Base-by-base conservation (phyloP, 805 yeast genomes). In the Suhomyces tanzawaensis region DNA sequence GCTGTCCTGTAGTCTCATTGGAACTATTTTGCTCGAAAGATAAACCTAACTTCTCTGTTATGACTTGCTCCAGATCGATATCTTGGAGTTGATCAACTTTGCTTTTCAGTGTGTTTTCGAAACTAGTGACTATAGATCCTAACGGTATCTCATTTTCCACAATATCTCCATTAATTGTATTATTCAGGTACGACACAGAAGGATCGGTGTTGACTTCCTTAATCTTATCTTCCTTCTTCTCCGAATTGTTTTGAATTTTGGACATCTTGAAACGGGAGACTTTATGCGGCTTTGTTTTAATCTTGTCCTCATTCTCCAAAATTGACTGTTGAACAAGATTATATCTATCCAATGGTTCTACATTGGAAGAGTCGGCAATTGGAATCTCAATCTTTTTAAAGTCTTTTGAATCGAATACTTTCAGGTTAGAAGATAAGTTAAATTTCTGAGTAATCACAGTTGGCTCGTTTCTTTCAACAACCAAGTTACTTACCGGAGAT, bases 321-420 rank as follows among this genome's bases (percentile, higher is more conserved):
- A 51, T 48, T 12, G 51, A 47, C 17, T 46, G 39, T 8, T 29
- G 40, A n/a, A 51, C 32, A 3, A 44, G 32, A 8, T 29, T 13
- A 9, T 33, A 37, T 22, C 56, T 33, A 25, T 49, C 45, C 4
- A 49, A 26, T 6, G 45, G 33, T 14, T 45, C 45, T 17, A 23
- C 18, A 12, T 24, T 22, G 7, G 16, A n/a, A 27, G 12, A 16
- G 2, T 24, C 29, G 2, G 13, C 14, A 14, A 26, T 17, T 14
- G 29, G 18, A 14, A 24, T 31, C n/a, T 19, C 17, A 12, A 32
- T 19, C 28, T 14, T 30, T 25, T 23, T 37, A n/a, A n/a, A n/a
- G n/a, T n/a, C n/a, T n/a, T n/a, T n/a, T n/a, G n/a, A n/a, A n/a
- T n/a, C n/a, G n/a, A n/a, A n/a, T n/a, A n/a, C n/a, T n/a, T n/a